Percentiles rank a stretch among this genome's conserved stretches.
Conservation (phyloP, 805 yeast genomes). For the Candida maltosa region DNA sequence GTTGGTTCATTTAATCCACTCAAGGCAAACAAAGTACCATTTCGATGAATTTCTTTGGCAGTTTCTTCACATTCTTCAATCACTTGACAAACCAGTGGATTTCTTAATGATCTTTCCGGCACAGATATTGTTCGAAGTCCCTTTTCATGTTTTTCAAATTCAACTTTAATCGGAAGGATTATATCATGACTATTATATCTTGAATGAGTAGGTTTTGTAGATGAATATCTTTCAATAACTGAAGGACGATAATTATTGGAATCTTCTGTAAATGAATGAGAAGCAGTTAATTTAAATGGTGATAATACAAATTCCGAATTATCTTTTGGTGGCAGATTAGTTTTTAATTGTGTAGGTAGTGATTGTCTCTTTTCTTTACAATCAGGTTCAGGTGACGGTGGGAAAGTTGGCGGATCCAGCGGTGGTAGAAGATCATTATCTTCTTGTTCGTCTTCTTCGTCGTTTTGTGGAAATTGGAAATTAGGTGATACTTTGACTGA, state of each 20-base stretch:
- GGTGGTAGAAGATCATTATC: conserved; percentile 1
- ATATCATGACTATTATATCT: conserved; percentile 42
- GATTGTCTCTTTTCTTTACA: conserved; percentile 30
- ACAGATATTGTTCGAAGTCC: conserved; percentile 23
- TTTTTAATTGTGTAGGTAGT: conserved; percentile 29
- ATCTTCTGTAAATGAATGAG: conserved; percentile 8
- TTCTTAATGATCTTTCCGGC: conserved; percentile 16
- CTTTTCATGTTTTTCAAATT: conserved; percentile 27
- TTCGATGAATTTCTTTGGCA: conserved; percentile 11
- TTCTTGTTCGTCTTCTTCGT: neutral
- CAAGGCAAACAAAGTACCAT: conserved; percentile 26
- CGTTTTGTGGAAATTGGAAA: conserved; percentile 26
- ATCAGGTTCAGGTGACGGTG: conserved; percentile 33
- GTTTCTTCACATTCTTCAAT: conserved; percentile 1
- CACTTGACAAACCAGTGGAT: no score
- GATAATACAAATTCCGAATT: conserved; percentile 36
- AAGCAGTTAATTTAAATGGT: conserved; percentile 35
- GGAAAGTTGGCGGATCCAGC: conserved; percentile 14
- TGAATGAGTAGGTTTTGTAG: conserved; percentile 30
- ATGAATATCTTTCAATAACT: conserved; percentile 21
- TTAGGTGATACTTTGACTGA: conserved; percentile 18
- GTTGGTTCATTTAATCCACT: conserved; percentile 18
- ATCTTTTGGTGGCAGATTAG: conserved; percentile 15
- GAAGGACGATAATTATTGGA: conserved; percentile 11
- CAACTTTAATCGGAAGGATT: conserved; percentile 41